phyloP scores from a whole-genome alignment of 352 stramenopile species.

The Poterioochromonas sp. region DNA sequence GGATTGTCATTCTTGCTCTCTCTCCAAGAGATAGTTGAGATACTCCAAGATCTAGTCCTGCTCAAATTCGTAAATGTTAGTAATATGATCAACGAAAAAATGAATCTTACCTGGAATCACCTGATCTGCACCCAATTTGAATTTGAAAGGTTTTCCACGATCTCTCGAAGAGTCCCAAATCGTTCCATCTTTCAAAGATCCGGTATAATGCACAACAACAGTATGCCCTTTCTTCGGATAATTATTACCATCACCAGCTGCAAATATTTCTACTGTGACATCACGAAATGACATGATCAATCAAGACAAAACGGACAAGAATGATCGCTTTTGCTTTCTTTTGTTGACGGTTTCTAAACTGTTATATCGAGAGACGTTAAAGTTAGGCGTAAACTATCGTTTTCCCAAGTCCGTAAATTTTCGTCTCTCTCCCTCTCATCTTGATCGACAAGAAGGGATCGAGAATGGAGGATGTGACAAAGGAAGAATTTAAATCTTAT shows the following conservation, averaged over 20 bases:
- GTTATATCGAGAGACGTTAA: no score
- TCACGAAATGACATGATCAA: slow-evolving; percentile 40
- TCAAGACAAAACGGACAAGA: no score
- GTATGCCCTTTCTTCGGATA: slow-evolving; percentile 72
- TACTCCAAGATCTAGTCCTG: slow-evolving; percentile 58
- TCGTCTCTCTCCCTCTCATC: no score
- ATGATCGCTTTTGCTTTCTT: no score
- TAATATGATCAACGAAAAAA: not conserved
- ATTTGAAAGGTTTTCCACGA: slow-evolving; percentile 76
- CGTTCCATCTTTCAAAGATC: slow-evolving; percentile 51
- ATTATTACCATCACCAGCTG: slow-evolving; percentile 73
- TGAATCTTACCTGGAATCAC: slow-evolving; percentile 59
- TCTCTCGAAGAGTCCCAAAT: slow-evolving; percentile 50
- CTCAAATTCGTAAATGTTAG: not conserved
- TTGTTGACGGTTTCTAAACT: no score
- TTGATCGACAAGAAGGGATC: no score
- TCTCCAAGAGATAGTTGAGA: slow-evolving; percentile 64
- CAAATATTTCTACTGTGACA: slow-evolving; percentile 73
- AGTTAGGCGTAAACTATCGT: no score
- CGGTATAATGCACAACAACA: slow-evolving; percentile 72
- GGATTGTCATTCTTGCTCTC: slow-evolving; percentile 69
- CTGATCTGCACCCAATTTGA: slow-evolving; percentile 71
- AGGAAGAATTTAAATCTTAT: no score
- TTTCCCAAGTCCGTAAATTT: no score
- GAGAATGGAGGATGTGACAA: no score